Conservation (phyloP, 257 asterid genomes). For the Ligustrum vulgare region DNA sequence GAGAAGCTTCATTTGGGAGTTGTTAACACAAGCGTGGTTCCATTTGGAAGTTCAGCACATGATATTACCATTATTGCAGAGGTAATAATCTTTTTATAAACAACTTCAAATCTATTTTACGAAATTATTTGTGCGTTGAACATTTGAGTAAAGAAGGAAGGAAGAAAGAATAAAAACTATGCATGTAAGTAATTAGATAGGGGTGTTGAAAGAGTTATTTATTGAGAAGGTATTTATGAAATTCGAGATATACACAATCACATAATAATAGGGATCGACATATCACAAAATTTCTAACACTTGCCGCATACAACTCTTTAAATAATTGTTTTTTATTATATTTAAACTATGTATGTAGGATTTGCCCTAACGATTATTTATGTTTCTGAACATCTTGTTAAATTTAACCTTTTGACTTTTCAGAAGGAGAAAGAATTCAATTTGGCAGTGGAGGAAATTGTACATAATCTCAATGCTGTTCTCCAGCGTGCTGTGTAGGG, state of each 20-base stretch:
- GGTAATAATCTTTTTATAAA: conserved; percentile 21
- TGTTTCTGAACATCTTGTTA: not conserved
- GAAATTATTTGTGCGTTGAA: no score
- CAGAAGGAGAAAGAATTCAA: conserved; percentile 36
- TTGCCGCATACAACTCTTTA: no score
- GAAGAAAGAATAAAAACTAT: no score
- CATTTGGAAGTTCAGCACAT: conserved; percentile 23
- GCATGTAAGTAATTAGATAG: no score
- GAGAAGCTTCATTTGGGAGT: conserved; percentile 26
- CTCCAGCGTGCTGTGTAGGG: conserved; percentile 5
- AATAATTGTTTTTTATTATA: not conserved
- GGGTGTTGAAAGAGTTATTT: no score
- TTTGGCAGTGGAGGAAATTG: conserved; percentile 29
- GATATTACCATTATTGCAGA: conserved; percentile 25
- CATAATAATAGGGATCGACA: no score
- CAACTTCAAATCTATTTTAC: not conserved
- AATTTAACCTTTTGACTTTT: not conserved
- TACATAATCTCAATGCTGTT: conserved; percentile 26
- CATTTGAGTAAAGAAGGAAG: not conserved
- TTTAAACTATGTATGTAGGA: not conserved
- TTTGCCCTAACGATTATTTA: not conserved
- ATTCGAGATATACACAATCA: no score
- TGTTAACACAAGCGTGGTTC: conserved; percentile 22
- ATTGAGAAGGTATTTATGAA: no score
- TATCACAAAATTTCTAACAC: no score